Base-by-base conservation (phyloP, 306 rosid genomes). In the Cercis canadensis region DNA sequence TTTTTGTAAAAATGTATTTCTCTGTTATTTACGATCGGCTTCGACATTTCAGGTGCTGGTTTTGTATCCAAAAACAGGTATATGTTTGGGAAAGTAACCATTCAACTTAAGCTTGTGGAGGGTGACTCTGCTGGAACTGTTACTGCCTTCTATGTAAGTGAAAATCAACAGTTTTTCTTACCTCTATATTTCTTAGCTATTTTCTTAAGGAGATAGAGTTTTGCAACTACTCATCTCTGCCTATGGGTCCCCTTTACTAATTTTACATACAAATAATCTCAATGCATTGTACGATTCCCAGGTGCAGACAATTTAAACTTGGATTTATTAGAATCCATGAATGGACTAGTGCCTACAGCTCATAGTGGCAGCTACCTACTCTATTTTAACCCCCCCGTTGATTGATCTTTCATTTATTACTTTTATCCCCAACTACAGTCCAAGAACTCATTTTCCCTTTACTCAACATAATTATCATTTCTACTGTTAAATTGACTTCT, bases 101-200 rank as follows among this genome's bases (percentile, higher is more conserved):
- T 91, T 17, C 88, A 89, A 51, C 86, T 94, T 49, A 94, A 94
- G 83, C 99, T 94, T 66, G 67, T 94, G 6, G 88, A 88, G 77
- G 99, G 97, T 11, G 96, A 94, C 66, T 94, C 99, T 32, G 96
- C 97, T 17, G 97, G 99, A 85, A 91, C 97, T 0, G 99, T 94
- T 9, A 91, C 97, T 18, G 97, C 99, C 64, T 91, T 83, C 81
- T 94, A 91, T 77, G 99, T 89, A 65, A 87, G 97, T 70, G 21
- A 7, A 45, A 34, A 11, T n/a, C 4, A 21, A 31, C 9, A 9
- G 41, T 34, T 17, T 14, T 43, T 4, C 0, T 2, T 14, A 8
- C 5, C 17, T 9, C 7, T 6, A 0, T 66, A 19, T 5, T 44
- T 6, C 15, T 46, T 54, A 36, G 8, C 16, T 49, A n/a, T 51